Percentiles rank a stretch among this genome's conserved stretches.
Evolutionary conservation across 2,329 filamentous ascomycete genomes (phyloP).

Genomic region (Nothophaeocryptopus gaeumannii): DNA sequence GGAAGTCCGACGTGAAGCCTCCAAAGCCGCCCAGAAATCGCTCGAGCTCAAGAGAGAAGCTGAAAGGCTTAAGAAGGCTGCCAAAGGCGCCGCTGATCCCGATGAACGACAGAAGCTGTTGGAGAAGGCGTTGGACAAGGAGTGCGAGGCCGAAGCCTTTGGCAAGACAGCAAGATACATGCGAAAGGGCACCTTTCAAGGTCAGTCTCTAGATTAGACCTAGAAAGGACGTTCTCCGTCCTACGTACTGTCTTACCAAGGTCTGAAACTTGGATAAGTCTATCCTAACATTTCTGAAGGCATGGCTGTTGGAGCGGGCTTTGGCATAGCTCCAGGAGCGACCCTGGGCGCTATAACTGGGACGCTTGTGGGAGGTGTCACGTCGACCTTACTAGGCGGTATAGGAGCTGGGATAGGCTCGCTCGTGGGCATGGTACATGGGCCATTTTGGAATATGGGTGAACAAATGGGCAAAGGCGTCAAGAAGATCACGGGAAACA

Average conservation of each 20-base stretch:
- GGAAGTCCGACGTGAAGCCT: conserved; percentile 28
- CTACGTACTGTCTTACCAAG: too few species aligned
- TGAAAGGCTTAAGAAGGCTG: conserved; percentile 29
- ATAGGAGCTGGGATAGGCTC: conserved; percentile 29
- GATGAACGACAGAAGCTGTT: conserved; percentile 35
- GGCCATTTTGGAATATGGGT: conserved; percentile 32
- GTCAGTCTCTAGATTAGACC: too few species aligned
- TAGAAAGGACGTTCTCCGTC: too few species aligned
- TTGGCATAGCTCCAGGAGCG: conserved; percentile 30
- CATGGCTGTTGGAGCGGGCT: conserved; percentile 29
- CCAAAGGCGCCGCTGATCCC: conserved; percentile 30
- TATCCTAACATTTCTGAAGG: conserved; percentile 10
- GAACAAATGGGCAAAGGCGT: conserved; percentile 26
- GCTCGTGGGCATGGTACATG: conserved; percentile 25
- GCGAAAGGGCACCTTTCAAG: conserved; percentile 30
- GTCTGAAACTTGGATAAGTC: too few species aligned
- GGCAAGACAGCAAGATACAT: conserved; percentile 36
- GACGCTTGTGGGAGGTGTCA: conserved; percentile 31
- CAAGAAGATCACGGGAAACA: conserved; percentile 28
- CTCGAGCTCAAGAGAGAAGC: conserved; percentile 29
- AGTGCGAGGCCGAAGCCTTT: conserved; percentile 32
- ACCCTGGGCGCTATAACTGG: conserved; percentile 32
- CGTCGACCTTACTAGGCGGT: conserved; percentile 27
- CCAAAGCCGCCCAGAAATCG: conserved; percentile 27
- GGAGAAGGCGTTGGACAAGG: conserved; percentile 30